Conservation (phyloP, 2,329 filamentous ascomycete species). For the Alternaria triticina region DNA sequence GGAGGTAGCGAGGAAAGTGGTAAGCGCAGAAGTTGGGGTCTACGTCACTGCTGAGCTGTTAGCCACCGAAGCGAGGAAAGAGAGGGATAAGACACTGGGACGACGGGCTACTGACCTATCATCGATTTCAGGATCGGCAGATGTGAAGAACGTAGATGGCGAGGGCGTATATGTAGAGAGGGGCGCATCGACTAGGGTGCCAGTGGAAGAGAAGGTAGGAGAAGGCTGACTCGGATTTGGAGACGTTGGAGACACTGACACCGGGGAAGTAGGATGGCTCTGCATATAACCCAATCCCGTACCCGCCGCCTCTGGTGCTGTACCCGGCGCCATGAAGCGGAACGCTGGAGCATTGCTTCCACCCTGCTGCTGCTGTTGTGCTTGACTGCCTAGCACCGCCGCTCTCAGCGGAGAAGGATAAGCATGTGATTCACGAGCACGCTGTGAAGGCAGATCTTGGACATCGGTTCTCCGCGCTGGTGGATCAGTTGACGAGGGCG, state of each 20-base stretch:
- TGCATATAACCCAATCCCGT: not conserved
- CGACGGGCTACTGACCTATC: not conserved
- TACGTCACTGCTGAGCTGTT: not conserved
- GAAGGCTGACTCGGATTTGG: not conserved
- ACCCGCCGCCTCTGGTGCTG: not conserved
- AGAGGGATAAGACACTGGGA: not conserved
- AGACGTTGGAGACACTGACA: not conserved
- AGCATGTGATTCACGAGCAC: not conserved
- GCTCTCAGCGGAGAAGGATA: not conserved
- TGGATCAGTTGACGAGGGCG: not conserved
- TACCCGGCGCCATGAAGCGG: slow-evolving; percentile 3
- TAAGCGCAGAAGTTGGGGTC: slow-evolving; percentile 26
- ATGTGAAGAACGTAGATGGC: not conserved
- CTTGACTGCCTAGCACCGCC: not conserved
- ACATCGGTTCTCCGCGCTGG: not conserved
- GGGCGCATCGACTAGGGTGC: not conserved
- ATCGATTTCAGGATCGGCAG: not conserved
- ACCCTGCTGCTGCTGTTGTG: not conserved
- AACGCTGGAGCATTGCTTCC: slow-evolving; percentile 1
- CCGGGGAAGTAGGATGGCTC: not conserved
- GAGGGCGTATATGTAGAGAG: not conserved
- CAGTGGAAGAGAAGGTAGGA: slow-evolving; percentile 1
- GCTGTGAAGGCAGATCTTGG: not conserved
- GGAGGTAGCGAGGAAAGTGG: slow-evolving; percentile 25
- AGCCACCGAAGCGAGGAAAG: not conserved